Conservation (phyloP, 1,139 yeast species). For the Taiozyma onychis region DNA sequence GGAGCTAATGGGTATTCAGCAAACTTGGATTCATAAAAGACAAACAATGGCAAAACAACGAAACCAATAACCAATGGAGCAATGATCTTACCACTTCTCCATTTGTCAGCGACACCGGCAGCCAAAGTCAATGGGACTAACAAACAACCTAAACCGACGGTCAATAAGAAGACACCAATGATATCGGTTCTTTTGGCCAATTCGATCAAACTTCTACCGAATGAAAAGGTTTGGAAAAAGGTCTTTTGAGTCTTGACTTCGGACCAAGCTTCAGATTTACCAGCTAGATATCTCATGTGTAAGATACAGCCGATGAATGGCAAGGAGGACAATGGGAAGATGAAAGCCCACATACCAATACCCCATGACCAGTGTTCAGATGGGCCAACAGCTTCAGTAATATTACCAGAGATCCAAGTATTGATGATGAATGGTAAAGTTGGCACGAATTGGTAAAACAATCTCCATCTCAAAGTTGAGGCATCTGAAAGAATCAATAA, state of each 20-base stretch:
- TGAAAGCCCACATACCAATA: slow-evolving; percentile 77
- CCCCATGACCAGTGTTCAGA: slow-evolving; percentile 58
- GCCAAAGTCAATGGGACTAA: slow-evolving; percentile 48
- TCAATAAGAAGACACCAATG: slow-evolving; percentile 45
- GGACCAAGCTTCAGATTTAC: slow-evolving; percentile 41
- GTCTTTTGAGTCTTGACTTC: slow-evolving; percentile 28
- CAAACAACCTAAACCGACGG: slow-evolving; percentile 49
- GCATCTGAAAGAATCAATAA: slow-evolving; percentile 59
- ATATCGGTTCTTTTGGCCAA: slow-evolving; percentile 46
- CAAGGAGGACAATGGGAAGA: slow-evolving; percentile 56
- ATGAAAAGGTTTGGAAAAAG: slow-evolving; percentile 25
- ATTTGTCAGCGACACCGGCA: slow-evolving; percentile 46
- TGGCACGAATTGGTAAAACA: slow-evolving; percentile 55
- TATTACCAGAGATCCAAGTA: slow-evolving; percentile 69
- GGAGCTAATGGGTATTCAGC: slow-evolving; percentile 59
- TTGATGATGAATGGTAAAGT: slow-evolving; percentile 68
- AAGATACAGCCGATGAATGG: slow-evolving; percentile 50
- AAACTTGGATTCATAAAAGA: slow-evolving; percentile 46
- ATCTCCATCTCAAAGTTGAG: slow-evolving; percentile 66
- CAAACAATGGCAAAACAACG: slow-evolving; percentile 46
- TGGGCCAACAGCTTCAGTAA: slow-evolving; percentile 36
- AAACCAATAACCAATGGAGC: slow-evolving; percentile 65
- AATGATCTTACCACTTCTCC: slow-evolving; percentile 53
- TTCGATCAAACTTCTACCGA: slow-evolving; percentile 18
- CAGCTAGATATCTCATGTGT: slow-evolving; percentile 54